Base-by-base conservation (phyloP, 441 rosid genomes). In the Isatis lusitanica region DNA sequence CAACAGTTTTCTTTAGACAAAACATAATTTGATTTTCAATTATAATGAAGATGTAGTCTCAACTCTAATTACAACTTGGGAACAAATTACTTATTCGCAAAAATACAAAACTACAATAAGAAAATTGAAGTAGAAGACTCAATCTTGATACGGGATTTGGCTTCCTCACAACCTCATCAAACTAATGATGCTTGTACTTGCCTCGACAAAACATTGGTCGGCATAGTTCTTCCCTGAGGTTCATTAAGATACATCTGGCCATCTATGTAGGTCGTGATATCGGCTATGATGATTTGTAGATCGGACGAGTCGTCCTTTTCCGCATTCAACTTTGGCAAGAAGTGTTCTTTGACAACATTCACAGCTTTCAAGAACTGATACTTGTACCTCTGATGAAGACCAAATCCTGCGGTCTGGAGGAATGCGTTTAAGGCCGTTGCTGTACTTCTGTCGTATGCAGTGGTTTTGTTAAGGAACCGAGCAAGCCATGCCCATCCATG, bases 401-500 rank as follows among this genome's bases (percentile, higher is more conserved):
- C 87, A 64, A 75, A 91, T 6, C 97, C 98, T 24, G 98, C 97
- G 71, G 83, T 79, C 96, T 88, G 43, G 43, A 46, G 57, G 79
- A 93, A 93, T 46, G 90, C 81, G 35, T 83, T 84, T 83, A 93
- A 74, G 11, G 91, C 91, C 47, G 80, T 82, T 7, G 89, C 90
- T 4, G 92, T 84, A 31, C 80, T 85, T 68, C 53, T 70, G 55
- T 88, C 88, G 16, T 53, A 9, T 12, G 90, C 86, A 38, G 90
- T 90, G 39, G 87, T 84, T n/a, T 75, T 60, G 71, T 87, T 83
- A 63, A 87, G 50, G 74, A 88, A 84, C 77, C 94, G 83, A 2
- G 94, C 90, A 64, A 91, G 83, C 95, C 99, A 92, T 46, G 94
- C 88, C 99, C 98, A 94, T 60, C 98, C 99, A 64, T 86, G 90